Evolutionary conservation across 2,329 filamentous ascomycete genomes (phyloP), one percentile per base, ranked within the genome.

Genomic region (Fusarium pseudonygamai): DNA sequence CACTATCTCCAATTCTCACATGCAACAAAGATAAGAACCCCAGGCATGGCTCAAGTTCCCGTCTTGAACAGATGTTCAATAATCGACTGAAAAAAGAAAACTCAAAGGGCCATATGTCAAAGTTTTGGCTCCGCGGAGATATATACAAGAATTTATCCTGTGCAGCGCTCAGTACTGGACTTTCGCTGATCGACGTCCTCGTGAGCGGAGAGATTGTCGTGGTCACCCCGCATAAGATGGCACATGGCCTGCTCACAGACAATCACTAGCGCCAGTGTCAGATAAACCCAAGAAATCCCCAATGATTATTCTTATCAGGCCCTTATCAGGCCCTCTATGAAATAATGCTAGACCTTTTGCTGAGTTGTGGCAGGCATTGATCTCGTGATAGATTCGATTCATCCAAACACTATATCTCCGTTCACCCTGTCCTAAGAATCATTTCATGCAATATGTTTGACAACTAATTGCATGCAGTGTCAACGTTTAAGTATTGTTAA

Each of bases 61-160:
- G 5, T 30, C 2, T 24, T n/a, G 37, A 6, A 7, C 8, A n/a
- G 13, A 8, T n/a, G 6, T 12, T 36, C n/a, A 14, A 22, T 5
- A 30, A 24, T 10, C 4, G 12, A 7, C 8, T 14, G 7, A 0
- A 11, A 0, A 11, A 10, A 14, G 6, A 24, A 50, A 32, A 7
- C 0, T 7, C 2, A 14, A 24, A 7, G 11, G 22, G 3, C 0
- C 1, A 24, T 4, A 13, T 7, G 7, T 4, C 4, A 16, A 24
- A n/a, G 2, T 1, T 6, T 11, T 7, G 5, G 30, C 20, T 49
- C 60, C 60, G 60, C 60, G 60, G 60, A 64, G 43, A 49, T 32
- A 6, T 14, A 46, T 39, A 4, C 3, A 20, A 12, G 16, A 1
- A 18, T 28, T 18, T 18, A 18, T 45, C 13, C 26, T 12, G 18